These are phyloP conservation scores for Aureobasidium sp. DNA, from an alignment of 2,329 filamentous ascomycete genomes.

Conservation along the genomic window DNA sequence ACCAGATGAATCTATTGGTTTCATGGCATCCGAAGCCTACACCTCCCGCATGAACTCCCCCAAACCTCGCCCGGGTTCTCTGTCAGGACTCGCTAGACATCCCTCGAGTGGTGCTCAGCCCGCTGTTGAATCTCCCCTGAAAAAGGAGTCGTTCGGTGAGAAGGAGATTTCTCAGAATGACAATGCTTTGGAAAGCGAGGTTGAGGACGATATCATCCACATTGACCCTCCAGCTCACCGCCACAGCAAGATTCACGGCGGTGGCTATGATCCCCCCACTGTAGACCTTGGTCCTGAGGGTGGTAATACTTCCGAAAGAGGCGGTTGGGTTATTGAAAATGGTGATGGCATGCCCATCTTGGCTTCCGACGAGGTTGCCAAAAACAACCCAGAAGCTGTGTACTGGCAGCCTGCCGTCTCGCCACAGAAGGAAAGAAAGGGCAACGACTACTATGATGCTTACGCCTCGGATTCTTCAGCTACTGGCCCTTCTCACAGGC, in stretches of 20 bases:
- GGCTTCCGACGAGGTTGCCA: constrained; percentile 78
- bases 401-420: constrained; percentile 74
- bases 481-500: constrained; percentile 41
- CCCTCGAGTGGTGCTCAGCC: constrained; percentile 32
- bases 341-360: constrained; percentile 72
- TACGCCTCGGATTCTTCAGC: constrained; percentile 36
- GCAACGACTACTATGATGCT: constrained; percentile 48
- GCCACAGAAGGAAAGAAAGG: constrained; percentile 58
- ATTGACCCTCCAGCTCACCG: constrained; percentile 59
- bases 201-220: constrained; percentile 62
- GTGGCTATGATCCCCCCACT: constrained; percentile 46
- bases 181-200: constrained; percentile 36
- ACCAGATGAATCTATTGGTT: constrained; percentile 85
- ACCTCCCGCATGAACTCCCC: constrained; percentile 69
- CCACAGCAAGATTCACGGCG: constrained; percentile 37
- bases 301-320: constrained; percentile 40
- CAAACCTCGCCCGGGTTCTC: constrained; percentile 36
- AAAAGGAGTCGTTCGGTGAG: constrained; percentile 41
- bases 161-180: constrained; percentile 17
- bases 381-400: constrained; percentile 63
- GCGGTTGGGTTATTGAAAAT: constrained; percentile 50
- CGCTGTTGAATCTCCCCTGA: constrained; percentile 34
- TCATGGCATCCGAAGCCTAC: constrained; percentile 79
- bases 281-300: constrained; percentile 45
- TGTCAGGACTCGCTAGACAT: constrained; percentile 29